Base-by-base conservation (phyloP, 1,139 yeast genomes). In the Taiozyma sp. region DNA sequence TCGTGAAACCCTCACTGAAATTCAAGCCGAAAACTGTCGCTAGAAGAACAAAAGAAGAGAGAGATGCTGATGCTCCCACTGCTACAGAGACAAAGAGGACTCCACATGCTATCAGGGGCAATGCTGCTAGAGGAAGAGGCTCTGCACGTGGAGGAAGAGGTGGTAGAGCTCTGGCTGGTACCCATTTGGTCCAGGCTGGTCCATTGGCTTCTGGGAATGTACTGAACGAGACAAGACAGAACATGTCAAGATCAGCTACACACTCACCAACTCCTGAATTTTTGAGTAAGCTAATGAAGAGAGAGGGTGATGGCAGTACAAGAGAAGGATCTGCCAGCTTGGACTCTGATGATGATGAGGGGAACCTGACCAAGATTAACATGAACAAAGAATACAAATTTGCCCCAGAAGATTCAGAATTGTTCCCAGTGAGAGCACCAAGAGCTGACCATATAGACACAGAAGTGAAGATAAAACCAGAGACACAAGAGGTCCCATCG, bases 1-100 rank as follows among this genome's bases (percentile, higher is more conserved):
- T 57, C 19, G 59, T 71, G n/a, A 82, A 79, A 60, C 80, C 82
- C 23, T 74, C 76, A 30, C 73, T 80, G 49, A 83, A 85, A 67
- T 90, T 90, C 68, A 80, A 84, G 64, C 97, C 97, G 1, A 90
- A 90, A 66, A 84, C 76, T 2, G 96, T 90, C 43, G 89, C 88
- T 2, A 75, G 97, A 68, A 81, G 89, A 65, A 72, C 90, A 23
- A 85, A 88, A 59, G 93, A 87, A 61, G 97, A 89, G 62, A 74
- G 97, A 65, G 95, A 83, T 30, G 83, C 85, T 44, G 81, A 82
- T 41, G 91, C 91, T 0, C 89, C 91, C 1, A 68, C 70, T 22
- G 52, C 45, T 5, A 54, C 57, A n/a, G 58, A 54, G 2, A 32
- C 43, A 6, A 65, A 34, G 68, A 65, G 10, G 52, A 56, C 45